Evolutionary conservation across 495 filamentous ascomycete genomes (phyloP), one percentile per base, ranked within the genome.

Genomic region (Letharia columbiana): DNA sequence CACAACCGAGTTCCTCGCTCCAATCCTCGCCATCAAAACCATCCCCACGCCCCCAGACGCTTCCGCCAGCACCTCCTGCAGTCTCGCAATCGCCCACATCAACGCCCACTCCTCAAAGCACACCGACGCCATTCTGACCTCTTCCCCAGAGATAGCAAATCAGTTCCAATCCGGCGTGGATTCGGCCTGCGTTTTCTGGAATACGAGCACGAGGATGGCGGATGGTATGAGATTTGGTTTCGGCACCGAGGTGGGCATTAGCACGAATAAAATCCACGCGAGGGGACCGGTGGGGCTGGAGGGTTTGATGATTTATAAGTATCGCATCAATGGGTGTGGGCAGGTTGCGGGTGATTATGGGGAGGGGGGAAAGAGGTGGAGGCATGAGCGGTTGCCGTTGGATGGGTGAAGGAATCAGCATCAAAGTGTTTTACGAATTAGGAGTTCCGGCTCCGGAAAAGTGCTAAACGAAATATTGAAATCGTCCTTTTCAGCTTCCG

Each of bases 221-320:
- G 94, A 99, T 73, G 94, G 94, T 4, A 96, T 95, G 87, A 83
- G 94, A 40, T 99, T 91, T 75, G 94, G 94, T 4, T 98, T 99
- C 78, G 94, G 94, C 42, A 97, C 94, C 0, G 94, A 99, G 75
- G 94, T 98, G 3, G 94, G 94, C 49, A 96, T 98, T 74, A 95
- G 90, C 76, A 98, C 94, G 56, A 98, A 98, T 77, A 98, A 98
- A 78, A 96, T 98, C 62, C 94, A 98, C 72, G 89, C 91, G 11
- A 81, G 94, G 47, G 94, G 94, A 2, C 94, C 94, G 0, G 94
- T 98, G 17, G 94, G 94, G 20, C 77, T 98, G 56, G 93, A 98
- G 73, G 94, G 94, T 0, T 76, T 98, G 75, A 96, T 91, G 77
- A 96, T 98, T 65, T 96, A 98, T 72, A 96, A 96, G 80, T 98